These are phyloP conservation scores for Pyrenophora seminiperda DNA, from an alignment of 2,329 filamentous ascomycete species.

Conservation along the genomic window DNA sequence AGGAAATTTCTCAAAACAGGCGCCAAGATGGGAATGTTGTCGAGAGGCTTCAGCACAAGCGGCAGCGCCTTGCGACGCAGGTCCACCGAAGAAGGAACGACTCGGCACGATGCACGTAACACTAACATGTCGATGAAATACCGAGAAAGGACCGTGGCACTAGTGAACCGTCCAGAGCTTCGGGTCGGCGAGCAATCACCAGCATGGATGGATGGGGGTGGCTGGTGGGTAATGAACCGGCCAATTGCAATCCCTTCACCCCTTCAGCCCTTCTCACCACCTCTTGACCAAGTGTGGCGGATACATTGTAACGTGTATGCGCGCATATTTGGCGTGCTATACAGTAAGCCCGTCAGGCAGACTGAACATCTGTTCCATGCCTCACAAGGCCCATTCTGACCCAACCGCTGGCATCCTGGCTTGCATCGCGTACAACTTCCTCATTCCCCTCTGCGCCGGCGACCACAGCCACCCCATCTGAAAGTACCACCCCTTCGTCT, in stretches of 20 bases:
- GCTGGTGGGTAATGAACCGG: no score
- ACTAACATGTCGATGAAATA: background rate
- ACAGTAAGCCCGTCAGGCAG: background rate
- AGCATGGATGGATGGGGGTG: no score
- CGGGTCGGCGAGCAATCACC: no score
- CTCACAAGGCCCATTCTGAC: background rate
- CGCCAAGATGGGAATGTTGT: background rate
- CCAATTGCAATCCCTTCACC: no score
- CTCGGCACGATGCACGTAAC: background rate
- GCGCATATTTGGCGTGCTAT: background rate
- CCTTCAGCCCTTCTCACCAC: no score
- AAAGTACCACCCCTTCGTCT: background rate
- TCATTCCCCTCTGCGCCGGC: background rate
- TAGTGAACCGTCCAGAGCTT: no score
- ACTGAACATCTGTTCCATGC: background rate
- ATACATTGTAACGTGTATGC: no score
- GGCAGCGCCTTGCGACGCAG: background rate
- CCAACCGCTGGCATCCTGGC: no score
- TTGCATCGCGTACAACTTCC: background rate
- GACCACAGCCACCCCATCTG: background rate
- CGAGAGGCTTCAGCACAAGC: no score
- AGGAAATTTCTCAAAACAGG: no score
- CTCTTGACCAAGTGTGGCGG: no score
- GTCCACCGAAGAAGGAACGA: background rate
- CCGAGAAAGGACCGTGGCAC: background rate